phyloP scores from a whole-genome alignment of 2,329 filamentous ascomycete species.

The Zymoseptoria passerinii region DNA sequence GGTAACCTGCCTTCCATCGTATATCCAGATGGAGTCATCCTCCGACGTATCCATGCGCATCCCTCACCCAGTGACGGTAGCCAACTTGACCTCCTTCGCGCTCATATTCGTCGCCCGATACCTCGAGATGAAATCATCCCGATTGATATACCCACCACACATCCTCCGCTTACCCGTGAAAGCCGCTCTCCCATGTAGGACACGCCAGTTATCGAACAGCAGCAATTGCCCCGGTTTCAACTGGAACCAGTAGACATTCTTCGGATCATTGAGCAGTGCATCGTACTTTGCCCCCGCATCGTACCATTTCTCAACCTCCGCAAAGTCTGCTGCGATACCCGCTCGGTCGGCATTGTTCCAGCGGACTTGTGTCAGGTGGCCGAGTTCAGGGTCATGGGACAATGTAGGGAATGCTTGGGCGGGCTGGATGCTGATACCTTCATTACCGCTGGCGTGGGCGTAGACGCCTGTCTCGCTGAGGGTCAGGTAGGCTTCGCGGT shows the following conservation, averaged over 20 bases:
- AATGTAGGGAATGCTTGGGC: slow-evolving; percentile 64
- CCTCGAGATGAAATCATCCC: slow-evolving; percentile 71
- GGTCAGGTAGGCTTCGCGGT: slow-evolving; percentile 48
- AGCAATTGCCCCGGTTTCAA: slow-evolving; percentile 69
- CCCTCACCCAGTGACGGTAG: slow-evolving; percentile 26
- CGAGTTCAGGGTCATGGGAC: slow-evolving; percentile 44
- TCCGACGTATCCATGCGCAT: too few relatives aligned
- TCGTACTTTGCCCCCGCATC: slow-evolving; percentile 65
- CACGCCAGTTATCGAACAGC: slow-evolving; percentile 93
- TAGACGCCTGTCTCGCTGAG: slow-evolving; percentile 54
- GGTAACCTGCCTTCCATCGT: too few relatives aligned
- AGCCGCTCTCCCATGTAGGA: slow-evolving; percentile 74
- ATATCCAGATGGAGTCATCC: too few relatives aligned
- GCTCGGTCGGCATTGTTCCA: slow-evolving; percentile 94
- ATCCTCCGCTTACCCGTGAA: slow-evolving; percentile 82
- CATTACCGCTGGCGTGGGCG: slow-evolving; percentile 80
- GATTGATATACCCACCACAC: slow-evolving; percentile 80
- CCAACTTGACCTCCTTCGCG: slow-evolving; percentile 23
- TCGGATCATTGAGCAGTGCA: slow-evolving; percentile 54
- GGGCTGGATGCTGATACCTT: slow-evolving; percentile 71
- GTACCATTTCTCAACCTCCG: slow-evolving; percentile 57
- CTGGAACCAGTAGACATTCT: slow-evolving; percentile 71
- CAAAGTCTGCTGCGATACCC: slow-evolving; percentile 50
- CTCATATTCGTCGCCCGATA: slow-evolving; percentile 62
- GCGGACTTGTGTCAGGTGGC: slow-evolving; percentile 55